Evolutionary conservation across 2,329 filamentous ascomycete species (phyloP).

Genomic region (Gnomoniopsis smithogilvyi): DNA sequence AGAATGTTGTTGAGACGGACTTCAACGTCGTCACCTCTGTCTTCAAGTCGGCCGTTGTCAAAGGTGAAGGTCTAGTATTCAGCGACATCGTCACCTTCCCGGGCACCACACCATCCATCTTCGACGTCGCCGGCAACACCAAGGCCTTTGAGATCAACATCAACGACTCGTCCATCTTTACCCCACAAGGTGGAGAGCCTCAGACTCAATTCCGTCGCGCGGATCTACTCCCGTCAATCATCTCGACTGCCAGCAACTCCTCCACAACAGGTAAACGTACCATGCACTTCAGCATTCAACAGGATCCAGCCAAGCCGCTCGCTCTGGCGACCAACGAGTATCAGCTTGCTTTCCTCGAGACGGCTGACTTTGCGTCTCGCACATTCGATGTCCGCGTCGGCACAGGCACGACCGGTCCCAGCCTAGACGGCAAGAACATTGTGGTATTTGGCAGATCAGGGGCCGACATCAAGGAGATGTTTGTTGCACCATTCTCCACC

Average conservation of each 20-base stretch:
- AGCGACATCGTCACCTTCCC: conserved; percentile 20
- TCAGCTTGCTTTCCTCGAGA: conserved; percentile 25
- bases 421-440: conserved; percentile 28
- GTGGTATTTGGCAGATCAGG: conserved; percentile 15
- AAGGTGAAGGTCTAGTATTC: conserved; percentile 22
- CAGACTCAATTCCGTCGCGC: conserved; percentile 44
- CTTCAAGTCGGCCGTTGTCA: conserved; percentile 25
- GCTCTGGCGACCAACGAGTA: conserved; percentile 44
- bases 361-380: conserved; percentile 18
- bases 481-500: conserved; percentile 1
- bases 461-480: conserved; percentile 9
- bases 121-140: conserved; percentile 19
- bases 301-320: conserved; percentile 35
- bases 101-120: conserved; percentile 14
- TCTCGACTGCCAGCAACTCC: conserved; percentile 32
- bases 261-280: conserved; percentile 41
- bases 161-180: conserved; percentile 41
- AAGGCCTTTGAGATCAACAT: conserved; percentile 22
- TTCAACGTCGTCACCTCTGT: conserved; percentile 22
- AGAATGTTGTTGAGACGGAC: conserved; percentile 16
- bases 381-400: conserved; percentile 20
- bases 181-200: conserved; percentile 27
- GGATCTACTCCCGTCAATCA: conserved; percentile 38
- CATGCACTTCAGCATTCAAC: conserved; percentile 43
- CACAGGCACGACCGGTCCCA: conserved; percentile 26